Conservation (phyloP, 352 stramenopile species). For the Peronosclerospora sorghi region DNA sequence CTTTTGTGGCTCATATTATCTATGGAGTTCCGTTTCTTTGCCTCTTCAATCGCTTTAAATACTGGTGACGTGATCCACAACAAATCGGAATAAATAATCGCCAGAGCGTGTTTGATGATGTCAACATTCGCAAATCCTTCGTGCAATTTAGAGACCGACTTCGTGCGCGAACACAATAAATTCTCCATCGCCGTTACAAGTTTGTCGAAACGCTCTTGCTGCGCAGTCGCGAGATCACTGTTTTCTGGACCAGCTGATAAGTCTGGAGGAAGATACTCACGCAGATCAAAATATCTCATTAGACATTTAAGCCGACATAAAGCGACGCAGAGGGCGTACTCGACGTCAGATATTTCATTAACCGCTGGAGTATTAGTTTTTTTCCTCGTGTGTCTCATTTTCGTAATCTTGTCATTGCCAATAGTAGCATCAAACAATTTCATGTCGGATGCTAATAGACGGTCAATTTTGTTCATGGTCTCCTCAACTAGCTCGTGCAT, state of each 20-base stretch:
- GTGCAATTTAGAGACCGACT: constrained; percentile 32
- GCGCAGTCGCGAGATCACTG: neutral
- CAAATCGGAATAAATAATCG: constrained; percentile 63
- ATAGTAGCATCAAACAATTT: constrained; percentile 21
- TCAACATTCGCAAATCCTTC: constrained; percentile 42
- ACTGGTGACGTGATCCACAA: constrained; percentile 62
- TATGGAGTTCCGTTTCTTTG: constrained; percentile 12
- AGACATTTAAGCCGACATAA: constrained; percentile 51
- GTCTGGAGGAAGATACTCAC: constrained; percentile 41
- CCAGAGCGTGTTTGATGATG: constrained; percentile 51
- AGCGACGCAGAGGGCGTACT: constrained; percentile 57
- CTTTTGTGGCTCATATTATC: neutral
- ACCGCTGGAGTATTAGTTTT: constrained; percentile 25
- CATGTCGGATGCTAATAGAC: constrained; percentile 41
- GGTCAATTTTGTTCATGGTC: constrained; percentile 47
- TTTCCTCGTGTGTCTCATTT: constrained; percentile 17
- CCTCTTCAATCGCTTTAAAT: constrained; percentile 34
- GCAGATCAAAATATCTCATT: constrained; percentile 48
- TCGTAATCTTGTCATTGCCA: constrained; percentile 8
- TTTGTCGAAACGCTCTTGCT: constrained; percentile 26
- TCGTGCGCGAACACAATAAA: constrained; percentile 42
- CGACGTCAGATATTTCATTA: constrained; percentile 49
- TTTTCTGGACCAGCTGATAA: constrained; percentile 2
- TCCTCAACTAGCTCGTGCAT: constrained; percentile 62
- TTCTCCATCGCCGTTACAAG: constrained; percentile 23